These are phyloP conservation scores for Mercurialis annua DNA, from an alignment of 345 rosid genomes.

Conservation along the genomic window DNA sequence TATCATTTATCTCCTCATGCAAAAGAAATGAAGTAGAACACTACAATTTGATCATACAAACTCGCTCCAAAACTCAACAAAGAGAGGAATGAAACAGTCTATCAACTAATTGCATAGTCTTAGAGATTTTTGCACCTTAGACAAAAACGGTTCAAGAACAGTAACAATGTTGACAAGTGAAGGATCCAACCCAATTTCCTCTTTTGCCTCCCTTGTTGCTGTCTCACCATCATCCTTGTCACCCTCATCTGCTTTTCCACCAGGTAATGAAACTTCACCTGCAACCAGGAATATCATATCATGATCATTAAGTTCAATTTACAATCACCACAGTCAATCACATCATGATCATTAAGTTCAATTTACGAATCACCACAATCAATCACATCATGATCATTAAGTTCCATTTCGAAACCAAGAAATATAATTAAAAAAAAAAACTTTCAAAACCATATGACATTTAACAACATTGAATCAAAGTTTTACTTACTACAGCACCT, in stretches of 20 bases:
- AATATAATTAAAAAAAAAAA: not conserved
- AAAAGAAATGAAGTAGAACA: not conserved
- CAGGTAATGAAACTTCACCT: conserved; percentile 85
- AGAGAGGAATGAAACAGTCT: not conserved
- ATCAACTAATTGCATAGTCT: not conserved
- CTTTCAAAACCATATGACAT: not conserved
- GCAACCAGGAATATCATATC: conserved; percentile 26
- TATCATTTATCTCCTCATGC: not conserved
- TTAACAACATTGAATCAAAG: not conserved
- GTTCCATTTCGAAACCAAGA: not conserved
- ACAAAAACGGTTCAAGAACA: conserved; percentile 78
- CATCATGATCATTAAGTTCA: not conserved
- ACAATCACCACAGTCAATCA: conserved; percentile 5
- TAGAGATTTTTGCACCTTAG: conserved; percentile 58
- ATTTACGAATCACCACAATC: not conserved
- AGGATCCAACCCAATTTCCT: conserved; percentile 73
- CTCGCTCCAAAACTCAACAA: not conserved
- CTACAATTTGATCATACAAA: not conserved
- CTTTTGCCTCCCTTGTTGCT: conserved; percentile 69
- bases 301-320: conserved; percentile 12
- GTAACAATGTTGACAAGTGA: conserved; percentile 58
- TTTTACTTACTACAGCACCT: not conserved
- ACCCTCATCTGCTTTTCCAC: conserved; percentile 68
- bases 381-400: not conserved
- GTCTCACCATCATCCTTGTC: conserved; percentile 65